phyloP scores from a whole-genome alignment of 2,329 filamentous ascomycete species.

The Diaporthe aspalathi region DNA sequence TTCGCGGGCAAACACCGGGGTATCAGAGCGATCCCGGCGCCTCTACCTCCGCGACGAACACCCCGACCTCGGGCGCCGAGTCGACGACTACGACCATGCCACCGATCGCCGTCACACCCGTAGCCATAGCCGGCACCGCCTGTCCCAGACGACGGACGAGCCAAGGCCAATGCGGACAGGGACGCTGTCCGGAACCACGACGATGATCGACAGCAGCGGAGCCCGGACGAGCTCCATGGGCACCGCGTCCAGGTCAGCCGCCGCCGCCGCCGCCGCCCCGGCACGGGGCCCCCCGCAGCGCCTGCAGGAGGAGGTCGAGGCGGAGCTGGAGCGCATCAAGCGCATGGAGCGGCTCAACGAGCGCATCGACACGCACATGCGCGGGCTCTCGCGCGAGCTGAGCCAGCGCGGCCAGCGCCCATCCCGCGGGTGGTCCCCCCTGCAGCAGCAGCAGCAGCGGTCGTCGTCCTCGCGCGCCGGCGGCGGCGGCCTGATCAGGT shows the following conservation, averaged over 20 bases:
- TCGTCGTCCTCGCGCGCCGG: background rate
- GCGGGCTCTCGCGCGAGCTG: constrained; percentile 1
- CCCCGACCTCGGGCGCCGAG: constrained; percentile 1
- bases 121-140: constrained; percentile 18
- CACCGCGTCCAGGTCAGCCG: background rate
- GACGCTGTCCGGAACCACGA: constrained; percentile 19
- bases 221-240: constrained; percentile 19
- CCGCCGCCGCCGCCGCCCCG: background rate
- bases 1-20: constrained; percentile 20
- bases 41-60: constrained; percentile 31
- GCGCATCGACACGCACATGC: constrained; percentile 22
- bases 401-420: background rate
- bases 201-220: constrained; percentile 14
- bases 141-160: background rate
- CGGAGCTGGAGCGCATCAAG: constrained; percentile 23
- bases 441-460: too few species aligned
- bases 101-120: constrained; percentile 9
- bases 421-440: background rate
- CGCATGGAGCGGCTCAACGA: constrained; percentile 20
- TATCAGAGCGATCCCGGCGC: constrained; percentile 16
- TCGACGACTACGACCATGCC: background rate
- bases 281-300: constrained; percentile 2
- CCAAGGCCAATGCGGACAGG: background rate
- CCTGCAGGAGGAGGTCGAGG: constrained; percentile 21
- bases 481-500: background rate